These are phyloP conservation scores for Teunomyces aglyptinius DNA, from an alignment of 805 yeast genomes.

Conservation along the genomic window DNA sequence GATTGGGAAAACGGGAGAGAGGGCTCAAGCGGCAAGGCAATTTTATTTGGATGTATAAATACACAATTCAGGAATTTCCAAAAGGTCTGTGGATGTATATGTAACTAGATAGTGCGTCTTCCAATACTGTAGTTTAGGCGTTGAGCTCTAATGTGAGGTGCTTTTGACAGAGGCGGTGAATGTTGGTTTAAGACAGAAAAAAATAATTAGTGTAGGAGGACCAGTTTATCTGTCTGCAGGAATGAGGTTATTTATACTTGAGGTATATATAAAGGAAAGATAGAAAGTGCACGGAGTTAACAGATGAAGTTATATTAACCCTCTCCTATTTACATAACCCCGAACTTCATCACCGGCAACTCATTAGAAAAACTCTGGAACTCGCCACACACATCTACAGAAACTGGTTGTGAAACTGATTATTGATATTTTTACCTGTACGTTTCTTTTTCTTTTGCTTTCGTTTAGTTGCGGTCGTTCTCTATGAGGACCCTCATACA, in stretches of 20 bases:
- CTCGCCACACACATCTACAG: no score
- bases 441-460: neutral
- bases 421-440: neutral
- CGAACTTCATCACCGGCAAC: no score
- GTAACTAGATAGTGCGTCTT: neutral
- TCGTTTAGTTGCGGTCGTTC: no score
- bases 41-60: neutral
- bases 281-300: no score
- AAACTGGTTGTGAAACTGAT: neutral
- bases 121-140: neutral
- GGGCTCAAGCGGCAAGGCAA: neutral
- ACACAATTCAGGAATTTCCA: neutral
- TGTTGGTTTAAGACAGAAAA: neutral
- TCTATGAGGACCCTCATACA: no score
- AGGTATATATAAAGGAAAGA: no score
- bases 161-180: conserved; percentile 1
- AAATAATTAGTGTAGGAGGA: neutral
- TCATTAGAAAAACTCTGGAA: no score
- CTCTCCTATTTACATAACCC: no score
- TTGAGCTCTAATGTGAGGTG: neutral
- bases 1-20: neutral
- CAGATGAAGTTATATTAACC: no score
- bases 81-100: no score
- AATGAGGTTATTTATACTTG: neutral
- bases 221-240: neutral